Conservation (phyloP, 1,284 basidiomycete genomes). For the Cyathus pygmaeus region DNA sequence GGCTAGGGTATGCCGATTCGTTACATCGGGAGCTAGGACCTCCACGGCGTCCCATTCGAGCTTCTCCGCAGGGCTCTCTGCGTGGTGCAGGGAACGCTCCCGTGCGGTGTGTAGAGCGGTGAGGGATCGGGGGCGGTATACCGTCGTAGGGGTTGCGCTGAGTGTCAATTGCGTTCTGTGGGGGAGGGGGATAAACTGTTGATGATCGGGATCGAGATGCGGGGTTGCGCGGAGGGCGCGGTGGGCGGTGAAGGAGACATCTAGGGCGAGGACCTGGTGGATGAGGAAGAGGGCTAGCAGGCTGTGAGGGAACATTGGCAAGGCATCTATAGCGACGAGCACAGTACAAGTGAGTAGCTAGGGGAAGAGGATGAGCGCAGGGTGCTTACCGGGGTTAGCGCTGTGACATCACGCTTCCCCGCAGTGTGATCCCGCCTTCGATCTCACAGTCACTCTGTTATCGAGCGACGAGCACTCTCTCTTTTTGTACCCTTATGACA, state of each 20-base stretch:
- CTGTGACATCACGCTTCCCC: too few relatives aligned
- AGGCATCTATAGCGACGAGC: background rate
- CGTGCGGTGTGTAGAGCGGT: constrained; percentile 62
- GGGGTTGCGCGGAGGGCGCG: background rate
- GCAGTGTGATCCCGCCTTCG: too few relatives aligned
- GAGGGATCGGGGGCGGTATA: constrained; percentile 69
- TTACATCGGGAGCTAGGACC: constrained; percentile 75
- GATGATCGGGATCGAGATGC: background rate
- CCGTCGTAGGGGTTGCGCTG: constrained; percentile 62
- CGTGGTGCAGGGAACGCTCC: constrained; percentile 56
- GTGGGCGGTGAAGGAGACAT: background rate
- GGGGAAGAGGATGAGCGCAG: background rate
- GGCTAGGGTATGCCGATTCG: constrained; percentile 83
- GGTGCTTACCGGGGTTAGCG: background rate
- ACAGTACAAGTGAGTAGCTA: background rate
- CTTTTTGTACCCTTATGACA: too few relatives aligned
- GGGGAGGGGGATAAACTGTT: background rate
- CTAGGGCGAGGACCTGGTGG: background rate
- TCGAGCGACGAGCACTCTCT: too few relatives aligned
- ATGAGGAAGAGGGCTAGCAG: background rate
- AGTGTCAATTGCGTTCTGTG: constrained; percentile 40
- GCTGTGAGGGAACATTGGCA: background rate
- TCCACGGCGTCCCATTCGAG: constrained; percentile 63
- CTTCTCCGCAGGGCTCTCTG: constrained; percentile 48
- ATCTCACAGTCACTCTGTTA: too few relatives aligned